Evolutionary conservation across 192 early-diverging fungal genomes (phyloP).

Genomic region (Coemansia interrupta): DNA sequence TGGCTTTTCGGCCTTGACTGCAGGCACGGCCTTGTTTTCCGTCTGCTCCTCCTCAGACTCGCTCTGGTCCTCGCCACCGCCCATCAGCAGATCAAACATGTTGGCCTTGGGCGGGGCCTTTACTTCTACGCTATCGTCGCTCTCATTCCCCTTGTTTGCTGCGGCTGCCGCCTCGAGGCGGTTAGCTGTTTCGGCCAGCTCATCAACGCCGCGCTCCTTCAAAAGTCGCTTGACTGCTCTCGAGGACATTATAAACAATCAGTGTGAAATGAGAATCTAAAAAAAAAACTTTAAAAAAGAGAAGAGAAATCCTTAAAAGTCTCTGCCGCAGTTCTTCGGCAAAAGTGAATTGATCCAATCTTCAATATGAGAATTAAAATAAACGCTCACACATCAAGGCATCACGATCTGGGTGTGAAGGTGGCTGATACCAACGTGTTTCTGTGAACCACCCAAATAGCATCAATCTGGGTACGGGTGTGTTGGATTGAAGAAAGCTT

Average conservation of each 20-base stretch:
- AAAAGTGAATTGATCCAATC: not conserved
- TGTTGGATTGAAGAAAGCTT: too few relatives aligned
- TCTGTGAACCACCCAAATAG: too few relatives aligned
- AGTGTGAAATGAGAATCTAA: not conserved
- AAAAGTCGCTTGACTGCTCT: conserved; percentile 39
- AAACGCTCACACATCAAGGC: too few relatives aligned
- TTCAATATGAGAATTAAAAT: not conserved
- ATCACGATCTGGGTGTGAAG: too few relatives aligned
- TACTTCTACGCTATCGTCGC: conserved; percentile 5
- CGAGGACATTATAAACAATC: conserved; percentile 39
- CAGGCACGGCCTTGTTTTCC: conserved; percentile 2
- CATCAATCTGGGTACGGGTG: too few relatives aligned
- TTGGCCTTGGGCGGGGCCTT: conserved; percentile 13
- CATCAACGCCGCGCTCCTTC: conserved; percentile 48
- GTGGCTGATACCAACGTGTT: too few relatives aligned
- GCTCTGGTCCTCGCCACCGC: conserved; percentile 12
- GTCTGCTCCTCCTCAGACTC: not conserved
- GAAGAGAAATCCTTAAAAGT: not conserved
- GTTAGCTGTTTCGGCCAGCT: conserved; percentile 32
- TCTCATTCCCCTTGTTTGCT: conserved; percentile 1
- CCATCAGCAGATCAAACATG: conserved; percentile 48
- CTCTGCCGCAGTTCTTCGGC: too few relatives aligned
- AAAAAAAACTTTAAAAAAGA: not conserved
- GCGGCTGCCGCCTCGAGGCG: conserved; percentile 22
- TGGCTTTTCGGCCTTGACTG: not conserved